Conservation (phyloP, 345 rosid species). For the Salix koriyanagi region DNA sequence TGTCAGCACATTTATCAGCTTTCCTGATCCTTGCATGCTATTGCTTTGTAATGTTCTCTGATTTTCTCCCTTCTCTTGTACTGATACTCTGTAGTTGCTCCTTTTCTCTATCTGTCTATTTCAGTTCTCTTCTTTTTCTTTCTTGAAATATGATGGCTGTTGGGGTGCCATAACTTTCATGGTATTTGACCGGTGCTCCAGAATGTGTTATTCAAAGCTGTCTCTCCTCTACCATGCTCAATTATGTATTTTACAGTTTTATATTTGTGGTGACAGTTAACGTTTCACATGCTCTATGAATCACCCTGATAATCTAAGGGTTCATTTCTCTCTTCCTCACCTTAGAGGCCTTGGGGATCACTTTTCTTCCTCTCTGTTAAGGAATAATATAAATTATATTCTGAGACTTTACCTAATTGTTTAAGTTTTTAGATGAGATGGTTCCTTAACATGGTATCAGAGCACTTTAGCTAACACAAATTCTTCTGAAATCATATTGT, state of each 20-base stretch:
- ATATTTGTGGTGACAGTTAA: conserved; percentile 3
- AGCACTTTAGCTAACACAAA: too few relatives aligned
- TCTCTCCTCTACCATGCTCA: conserved; percentile 5
- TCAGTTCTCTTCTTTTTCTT: neutral
- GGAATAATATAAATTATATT: too few relatives aligned
- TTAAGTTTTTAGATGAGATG: too few relatives aligned
- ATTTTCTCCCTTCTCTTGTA: neutral
- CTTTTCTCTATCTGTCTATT: neutral
- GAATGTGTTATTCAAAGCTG: neutral
- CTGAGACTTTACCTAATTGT: too few relatives aligned
- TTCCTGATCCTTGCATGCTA: neutral
- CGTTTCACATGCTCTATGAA: neutral
- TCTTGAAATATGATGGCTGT: neutral
- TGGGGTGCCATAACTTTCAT: neutral
- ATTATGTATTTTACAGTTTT: neutral
- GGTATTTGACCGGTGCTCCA: too few relatives aligned
- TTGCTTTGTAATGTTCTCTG: neutral
- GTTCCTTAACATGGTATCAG: too few relatives aligned
- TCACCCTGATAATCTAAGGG: neutral
- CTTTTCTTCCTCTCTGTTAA: neutral
- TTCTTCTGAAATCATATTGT: too few relatives aligned
- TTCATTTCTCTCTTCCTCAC: too few relatives aligned
- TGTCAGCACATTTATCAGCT: neutral
- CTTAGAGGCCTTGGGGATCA: neutral
- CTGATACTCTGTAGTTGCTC: neutral